These are phyloP conservation scores for Mesostigma viride DNA, from an alignment of 139 green algal genomes.

Conservation along the genomic window DNA sequence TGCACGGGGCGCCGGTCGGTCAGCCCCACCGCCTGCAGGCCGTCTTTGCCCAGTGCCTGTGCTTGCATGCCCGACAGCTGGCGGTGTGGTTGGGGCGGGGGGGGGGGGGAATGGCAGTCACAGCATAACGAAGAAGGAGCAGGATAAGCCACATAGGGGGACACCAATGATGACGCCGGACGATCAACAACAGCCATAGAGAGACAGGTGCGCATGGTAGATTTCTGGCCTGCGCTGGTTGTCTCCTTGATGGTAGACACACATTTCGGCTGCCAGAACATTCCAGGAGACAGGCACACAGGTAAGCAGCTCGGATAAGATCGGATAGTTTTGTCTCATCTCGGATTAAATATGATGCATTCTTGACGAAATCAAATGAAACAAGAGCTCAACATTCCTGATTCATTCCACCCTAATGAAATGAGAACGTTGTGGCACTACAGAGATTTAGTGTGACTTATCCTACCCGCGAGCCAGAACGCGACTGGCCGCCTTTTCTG, in stretches of 20 bases:
- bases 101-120: not conserved
- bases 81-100: not conserved
- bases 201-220: not conserved
- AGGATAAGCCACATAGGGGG: not conserved
- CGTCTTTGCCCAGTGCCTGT: not conserved
- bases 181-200: not conserved
- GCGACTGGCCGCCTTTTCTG: too few relatives aligned
- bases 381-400: too few relatives aligned
- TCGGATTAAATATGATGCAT: too few relatives aligned
- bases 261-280: too few relatives aligned
- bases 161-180: not conserved
- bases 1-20: conserved; percentile 4
- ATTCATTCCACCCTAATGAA: too few relatives aligned
- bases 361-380: too few relatives aligned
- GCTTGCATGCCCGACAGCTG: conserved; percentile 14
- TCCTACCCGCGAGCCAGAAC: too few relatives aligned
- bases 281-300: too few relatives aligned
- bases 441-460: too few relatives aligned
- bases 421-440: too few relatives aligned
- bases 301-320: too few relatives aligned
- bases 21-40: not conserved
- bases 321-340: too few relatives aligned
- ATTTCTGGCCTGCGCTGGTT: not conserved
- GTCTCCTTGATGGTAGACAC: not conserved
- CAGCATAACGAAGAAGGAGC: not conserved